These are phyloP conservation scores for Prillingera fragicola DNA, from an alignment of 1,284 basidiomycete genomes.

Conservation along the genomic window DNA sequence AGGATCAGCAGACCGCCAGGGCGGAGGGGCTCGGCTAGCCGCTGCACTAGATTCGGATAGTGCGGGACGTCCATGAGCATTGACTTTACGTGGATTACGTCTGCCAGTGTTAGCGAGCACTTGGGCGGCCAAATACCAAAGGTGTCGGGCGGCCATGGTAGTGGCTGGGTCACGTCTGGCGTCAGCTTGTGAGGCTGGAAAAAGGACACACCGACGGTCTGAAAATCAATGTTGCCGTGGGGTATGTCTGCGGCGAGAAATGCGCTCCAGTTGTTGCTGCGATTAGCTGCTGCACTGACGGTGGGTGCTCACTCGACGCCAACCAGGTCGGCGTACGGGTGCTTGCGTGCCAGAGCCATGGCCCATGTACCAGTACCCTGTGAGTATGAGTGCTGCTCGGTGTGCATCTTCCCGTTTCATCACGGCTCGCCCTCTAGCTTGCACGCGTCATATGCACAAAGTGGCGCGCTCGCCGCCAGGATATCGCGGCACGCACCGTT, in stretches of 20 bases:
- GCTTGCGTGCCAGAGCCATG: constrained; percentile 21
- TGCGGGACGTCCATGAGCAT: constrained; percentile 31
- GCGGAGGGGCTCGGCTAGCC: constrained; percentile 33
- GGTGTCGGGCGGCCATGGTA: constrained; percentile 24
- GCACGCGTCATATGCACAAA: too few species aligned
- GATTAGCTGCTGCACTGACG: background rate
- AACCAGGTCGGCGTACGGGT: constrained; percentile 34
- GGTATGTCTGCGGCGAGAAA: constrained; percentile 9
- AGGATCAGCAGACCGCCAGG: constrained; percentile 39
- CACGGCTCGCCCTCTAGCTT: too few species aligned
- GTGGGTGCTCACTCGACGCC: constrained; percentile 33
- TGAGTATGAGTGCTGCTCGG: constrained; percentile 4
- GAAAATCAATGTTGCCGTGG: constrained; percentile 40
- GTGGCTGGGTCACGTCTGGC: constrained; percentile 25
- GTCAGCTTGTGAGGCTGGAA: background rate
- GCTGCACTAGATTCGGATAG: constrained; percentile 32
- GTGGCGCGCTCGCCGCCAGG: too few species aligned
- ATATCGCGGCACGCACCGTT: constrained; percentile 25
- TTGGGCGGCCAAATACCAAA: constrained; percentile 25
- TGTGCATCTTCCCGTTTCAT: too few species aligned
- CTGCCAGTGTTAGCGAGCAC: constrained; percentile 15
- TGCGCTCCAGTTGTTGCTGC: constrained; percentile 30
- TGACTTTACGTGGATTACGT: constrained; percentile 43
- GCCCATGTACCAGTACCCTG: constrained; percentile 32
- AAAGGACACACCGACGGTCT: constrained; percentile 28